phyloP scores from a whole-genome alignment of 139 green algal species.

The Chlorella sp. region DNA sequence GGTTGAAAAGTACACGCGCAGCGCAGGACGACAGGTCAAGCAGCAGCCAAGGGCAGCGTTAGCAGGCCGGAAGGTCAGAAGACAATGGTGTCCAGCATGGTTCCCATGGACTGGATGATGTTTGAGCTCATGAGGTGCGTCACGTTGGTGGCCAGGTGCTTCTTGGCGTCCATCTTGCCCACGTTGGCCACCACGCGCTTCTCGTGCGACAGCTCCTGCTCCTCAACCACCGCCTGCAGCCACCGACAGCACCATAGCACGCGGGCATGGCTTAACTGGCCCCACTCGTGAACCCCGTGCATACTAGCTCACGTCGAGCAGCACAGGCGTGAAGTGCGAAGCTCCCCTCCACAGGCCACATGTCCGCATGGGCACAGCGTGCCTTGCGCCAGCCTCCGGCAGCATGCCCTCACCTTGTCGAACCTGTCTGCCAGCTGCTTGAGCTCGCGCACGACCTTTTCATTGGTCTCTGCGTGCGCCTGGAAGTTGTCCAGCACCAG shows the following conservation, averaged over 20 bases:
- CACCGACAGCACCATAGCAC: too few relatives aligned
- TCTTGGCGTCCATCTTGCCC: constrained; percentile 95
- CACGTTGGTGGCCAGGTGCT: constrained; percentile 78
- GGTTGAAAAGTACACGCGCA: too few relatives aligned
- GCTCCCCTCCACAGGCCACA: too few relatives aligned
- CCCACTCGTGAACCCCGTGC: too few relatives aligned
- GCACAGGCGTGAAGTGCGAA: too few relatives aligned
- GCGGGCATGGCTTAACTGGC: too few relatives aligned
- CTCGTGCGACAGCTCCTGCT: constrained; percentile 76
- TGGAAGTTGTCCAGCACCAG: constrained; percentile 69
- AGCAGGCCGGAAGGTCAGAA: too few relatives aligned
- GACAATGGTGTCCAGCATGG: constrained; percentile 93
- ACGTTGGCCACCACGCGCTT: constrained; percentile 83
- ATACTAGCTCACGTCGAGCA: too few relatives aligned
- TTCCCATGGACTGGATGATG: constrained; percentile 85
- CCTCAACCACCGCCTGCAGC: constrained; percentile 74
- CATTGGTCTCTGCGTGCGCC: constrained; percentile 52
- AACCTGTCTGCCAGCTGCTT: constrained; percentile 78
- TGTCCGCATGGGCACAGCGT: too few relatives aligned
- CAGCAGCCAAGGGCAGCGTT: too few relatives aligned
- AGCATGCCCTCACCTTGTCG: constrained; percentile 49
- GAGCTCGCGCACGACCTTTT: constrained; percentile 75
- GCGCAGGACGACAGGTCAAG: too few relatives aligned
- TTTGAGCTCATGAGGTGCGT: constrained; percentile 84
- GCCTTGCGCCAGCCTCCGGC: too few relatives aligned